Conservation (phyloP, 495 filamentous ascomycete species). For the Elaphomyces granulatus region DNA sequence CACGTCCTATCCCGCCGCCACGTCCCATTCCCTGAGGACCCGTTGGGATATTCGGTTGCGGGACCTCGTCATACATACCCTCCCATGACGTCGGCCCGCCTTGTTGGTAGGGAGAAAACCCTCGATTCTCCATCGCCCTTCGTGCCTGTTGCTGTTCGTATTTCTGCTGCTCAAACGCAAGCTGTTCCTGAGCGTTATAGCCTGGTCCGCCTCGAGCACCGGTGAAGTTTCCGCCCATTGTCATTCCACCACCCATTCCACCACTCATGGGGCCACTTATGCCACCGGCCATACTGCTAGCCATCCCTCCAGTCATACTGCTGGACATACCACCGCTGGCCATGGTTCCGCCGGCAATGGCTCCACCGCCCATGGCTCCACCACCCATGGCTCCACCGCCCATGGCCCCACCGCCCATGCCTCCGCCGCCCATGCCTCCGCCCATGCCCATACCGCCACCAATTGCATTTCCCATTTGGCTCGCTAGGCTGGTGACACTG, state of each 20-base stretch:
- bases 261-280: background rate
- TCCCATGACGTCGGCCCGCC: conserved; percentile 77
- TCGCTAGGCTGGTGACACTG: conserved; percentile 6
- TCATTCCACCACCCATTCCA: conserved; percentile 3
- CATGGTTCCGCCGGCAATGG: no score
- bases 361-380: no score
- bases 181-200: conserved; percentile 61
- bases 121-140: conserved; percentile 29
- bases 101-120: conserved; percentile 36
- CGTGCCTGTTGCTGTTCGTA: conserved; percentile 61
- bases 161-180: conserved; percentile 77
- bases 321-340: no score
- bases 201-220: conserved; percentile 32
- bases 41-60: conserved; percentile 56
- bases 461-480: conserved; percentile 14
- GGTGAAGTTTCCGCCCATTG: conserved; percentile 17
- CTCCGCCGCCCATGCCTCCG: conserved; percentile 3
- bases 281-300: background rate
- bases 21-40: conserved; percentile 38
- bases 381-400: no score
- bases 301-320: no score
- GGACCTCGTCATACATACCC: conserved; percentile 98
- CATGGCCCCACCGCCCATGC: conserved; percentile 3
- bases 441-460: conserved; percentile 7
- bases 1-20: conserved; percentile 38